Evolutionary conservation across 2,329 filamentous ascomycete genomes (phyloP), one percentile per base, ranked within the genome.

Genomic region (Scedosporium aurantiacum): DNA sequence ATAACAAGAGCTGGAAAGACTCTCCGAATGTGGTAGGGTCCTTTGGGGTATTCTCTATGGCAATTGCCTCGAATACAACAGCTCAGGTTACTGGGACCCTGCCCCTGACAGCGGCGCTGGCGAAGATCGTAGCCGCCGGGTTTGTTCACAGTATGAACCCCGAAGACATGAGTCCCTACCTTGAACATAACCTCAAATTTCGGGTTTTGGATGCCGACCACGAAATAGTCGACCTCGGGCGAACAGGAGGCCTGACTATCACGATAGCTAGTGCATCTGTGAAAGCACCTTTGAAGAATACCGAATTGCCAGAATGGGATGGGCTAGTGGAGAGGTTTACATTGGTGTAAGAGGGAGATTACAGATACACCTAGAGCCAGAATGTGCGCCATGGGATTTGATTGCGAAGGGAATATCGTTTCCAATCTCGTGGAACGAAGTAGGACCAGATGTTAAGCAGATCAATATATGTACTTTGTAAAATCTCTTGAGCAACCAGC

Each of bases 11-110:
- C 0, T 89, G 86, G 86, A 68, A 76, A 0, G 69, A 70, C 47
- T 78, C 81, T 0, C 67, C 73, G 1, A 85, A 82, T 63, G 77
- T 87, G 8, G 78, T 87, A 2, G 88, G 88, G 2, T 82, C 81
- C 0, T 79, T 87, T 65, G 81, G 79, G 16, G 74, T 85, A 14
- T 84, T 85, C 64, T 74, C 79, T 18, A 75, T 76, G 71, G 40
- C 60, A 10, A 58, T 54, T 27, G 60, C 58, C 28, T 57, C 61
- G 4, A 63, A 62, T 37, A 58, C 64, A 16, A 61, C 61, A 27
- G 68, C 69, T 32, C 67, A 70, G 21, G 70, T 67, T 63, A 71
- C 69, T 25, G 71, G 67, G 47, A 78, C 80, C 0, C 70, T 82
- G 12, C 82, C 82, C 0, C 66, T 84, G 64, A 84, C 82, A 2